Evolutionary conservation across 495 filamentous ascomycete species (phyloP).

Genomic region (Penicillium mononematosum): DNA sequence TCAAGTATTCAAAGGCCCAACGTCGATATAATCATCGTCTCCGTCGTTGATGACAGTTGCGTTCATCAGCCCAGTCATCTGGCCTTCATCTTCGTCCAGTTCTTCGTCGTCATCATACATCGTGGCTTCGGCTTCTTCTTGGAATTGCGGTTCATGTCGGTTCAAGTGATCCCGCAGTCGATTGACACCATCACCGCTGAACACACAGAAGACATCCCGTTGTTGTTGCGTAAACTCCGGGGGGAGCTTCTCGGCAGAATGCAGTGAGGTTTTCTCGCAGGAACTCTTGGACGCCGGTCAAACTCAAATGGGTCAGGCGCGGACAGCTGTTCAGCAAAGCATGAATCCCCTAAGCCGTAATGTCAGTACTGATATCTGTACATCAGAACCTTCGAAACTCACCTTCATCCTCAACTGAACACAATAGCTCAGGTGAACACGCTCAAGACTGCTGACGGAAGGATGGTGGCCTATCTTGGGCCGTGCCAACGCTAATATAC

Average conservation of each 20-base stretch:
- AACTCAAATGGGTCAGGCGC: conserved; percentile 87
- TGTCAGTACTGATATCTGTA: conserved; percentile 17
- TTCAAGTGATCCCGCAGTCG: conserved; percentile 78
- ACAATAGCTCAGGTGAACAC: conserved; percentile 97
- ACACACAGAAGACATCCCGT: conserved; percentile 93
- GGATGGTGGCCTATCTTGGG: conserved; percentile 50
- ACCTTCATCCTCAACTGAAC: conserved; percentile 75
- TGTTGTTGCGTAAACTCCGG: conserved; percentile 94
- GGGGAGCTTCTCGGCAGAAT: conserved; percentile 84
- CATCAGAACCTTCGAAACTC: conserved; percentile 33
- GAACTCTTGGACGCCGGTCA: conserved; percentile 88
- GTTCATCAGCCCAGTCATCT: conserved; percentile 56
- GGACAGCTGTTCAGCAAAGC: conserved; percentile 86
- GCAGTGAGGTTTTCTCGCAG: conserved; percentile 70
- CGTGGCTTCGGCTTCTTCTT: conserved; percentile 47
- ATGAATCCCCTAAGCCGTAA: conserved; percentile 73
- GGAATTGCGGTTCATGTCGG: conserved; percentile 26
- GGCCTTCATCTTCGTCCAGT: conserved; percentile 52
- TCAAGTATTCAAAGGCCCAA: conserved; percentile 44
- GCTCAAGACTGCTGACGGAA: conserved; percentile 66
- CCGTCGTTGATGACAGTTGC: conserved; percentile 52
- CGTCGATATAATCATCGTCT: conserved; percentile 52
- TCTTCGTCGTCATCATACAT: conserved; percentile 60
- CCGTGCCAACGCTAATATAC: conserved; percentile 78
- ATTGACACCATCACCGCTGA: conserved; percentile 82